Percentiles rank a stretch among this genome's conserved stretches.
Conservation (phyloP, 1,284 basidiomycete genomes). For the Papiliotrema fonsecae region DNA sequence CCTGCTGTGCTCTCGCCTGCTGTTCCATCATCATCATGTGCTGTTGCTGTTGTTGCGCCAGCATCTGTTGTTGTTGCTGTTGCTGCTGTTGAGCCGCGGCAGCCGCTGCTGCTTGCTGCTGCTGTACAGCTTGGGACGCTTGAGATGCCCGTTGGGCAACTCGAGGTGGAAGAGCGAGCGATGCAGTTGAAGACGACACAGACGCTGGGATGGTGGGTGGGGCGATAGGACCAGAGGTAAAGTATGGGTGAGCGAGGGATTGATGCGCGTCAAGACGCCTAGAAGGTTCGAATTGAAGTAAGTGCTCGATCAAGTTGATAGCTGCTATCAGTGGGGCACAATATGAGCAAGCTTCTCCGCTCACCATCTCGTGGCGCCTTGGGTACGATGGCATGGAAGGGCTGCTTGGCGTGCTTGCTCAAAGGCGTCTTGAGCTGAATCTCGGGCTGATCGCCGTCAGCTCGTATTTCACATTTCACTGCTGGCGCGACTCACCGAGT, state of each 20-base stretch:
- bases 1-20: slow-evolving; percentile 26
- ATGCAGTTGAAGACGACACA: slow-evolving; percentile 25
- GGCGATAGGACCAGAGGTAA: slow-evolving; percentile 54
- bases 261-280: slow-evolving; percentile 89
- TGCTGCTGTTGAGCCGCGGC: slow-evolving; percentile 48
- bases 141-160: slow-evolving; percentile 39
- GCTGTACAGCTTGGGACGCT: slow-evolving; percentile 39
- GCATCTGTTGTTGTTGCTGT: slow-evolving; percentile 42
- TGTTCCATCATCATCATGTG: slow-evolving; percentile 34
- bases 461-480: not conserved
- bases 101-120: slow-evolving; percentile 13
- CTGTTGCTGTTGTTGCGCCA: slow-evolving; percentile 17
- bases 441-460: slow-evolving; percentile 64
- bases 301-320: slow-evolving; percentile 87
- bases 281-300: slow-evolving; percentile 93
- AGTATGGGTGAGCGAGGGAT: slow-evolving; percentile 90
- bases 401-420: slow-evolving; percentile 85
- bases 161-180: slow-evolving; percentile 37
- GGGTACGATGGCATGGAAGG: slow-evolving; percentile 81
- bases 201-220: slow-evolving; percentile 35
- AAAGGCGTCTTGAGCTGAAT: slow-evolving; percentile 58
- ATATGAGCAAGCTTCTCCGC: slow-evolving; percentile 24
- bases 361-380: slow-evolving; percentile 85
- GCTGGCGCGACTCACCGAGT: slow-evolving; percentile 63
- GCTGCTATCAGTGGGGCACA: slow-evolving; percentile 54